Evolutionary conservation across 805 yeast genomes (phyloP).

Genomic region (Pichia cephalocereana): DNA sequence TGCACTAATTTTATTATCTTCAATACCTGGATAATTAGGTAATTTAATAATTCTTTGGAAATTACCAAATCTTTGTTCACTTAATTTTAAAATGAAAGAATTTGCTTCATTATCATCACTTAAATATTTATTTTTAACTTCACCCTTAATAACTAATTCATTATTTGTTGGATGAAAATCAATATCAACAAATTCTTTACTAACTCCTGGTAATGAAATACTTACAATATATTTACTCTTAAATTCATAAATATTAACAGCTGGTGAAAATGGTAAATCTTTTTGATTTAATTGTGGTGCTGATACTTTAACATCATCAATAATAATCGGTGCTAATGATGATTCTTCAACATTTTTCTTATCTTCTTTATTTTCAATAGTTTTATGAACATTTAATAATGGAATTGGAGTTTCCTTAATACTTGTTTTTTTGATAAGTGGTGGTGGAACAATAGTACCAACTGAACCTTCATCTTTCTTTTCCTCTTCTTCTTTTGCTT

Average conservation of each 20-base stretch:
- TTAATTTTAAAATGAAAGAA: conserved; percentile 30
- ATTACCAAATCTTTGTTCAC: conserved; percentile 48
- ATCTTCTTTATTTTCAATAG: conserved; percentile 7
- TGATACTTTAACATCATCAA: conserved; percentile 3
- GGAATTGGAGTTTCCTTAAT: conserved; percentile 13
- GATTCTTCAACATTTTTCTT: not conserved
- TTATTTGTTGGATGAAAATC: conserved; percentile 52
- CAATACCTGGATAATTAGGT: conserved; percentile 43
- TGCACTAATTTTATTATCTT: conserved; percentile 47
- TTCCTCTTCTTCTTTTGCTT: not conserved
- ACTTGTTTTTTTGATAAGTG: not conserved
- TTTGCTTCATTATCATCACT: conserved; percentile 27
- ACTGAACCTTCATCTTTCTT: not conserved
- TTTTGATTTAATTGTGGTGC: conserved; percentile 10
- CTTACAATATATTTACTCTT: conserved; percentile 37
- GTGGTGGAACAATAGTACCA: not conserved
- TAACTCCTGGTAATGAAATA: conserved; percentile 52
- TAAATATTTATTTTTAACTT: conserved; percentile 30
- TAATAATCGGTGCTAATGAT: not conserved
- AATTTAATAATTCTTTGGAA: conserved; percentile 50
- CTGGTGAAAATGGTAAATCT: conserved; percentile 46
- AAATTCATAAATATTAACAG: conserved; percentile 47
- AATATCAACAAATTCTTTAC: conserved; percentile 40
- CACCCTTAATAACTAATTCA: conserved; percentile 45
- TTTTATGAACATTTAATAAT: conserved; percentile 14